Evolutionary conservation across 2,329 filamentous ascomycete species (phyloP).

Genomic region (Chaetomiaceae sp.): DNA sequence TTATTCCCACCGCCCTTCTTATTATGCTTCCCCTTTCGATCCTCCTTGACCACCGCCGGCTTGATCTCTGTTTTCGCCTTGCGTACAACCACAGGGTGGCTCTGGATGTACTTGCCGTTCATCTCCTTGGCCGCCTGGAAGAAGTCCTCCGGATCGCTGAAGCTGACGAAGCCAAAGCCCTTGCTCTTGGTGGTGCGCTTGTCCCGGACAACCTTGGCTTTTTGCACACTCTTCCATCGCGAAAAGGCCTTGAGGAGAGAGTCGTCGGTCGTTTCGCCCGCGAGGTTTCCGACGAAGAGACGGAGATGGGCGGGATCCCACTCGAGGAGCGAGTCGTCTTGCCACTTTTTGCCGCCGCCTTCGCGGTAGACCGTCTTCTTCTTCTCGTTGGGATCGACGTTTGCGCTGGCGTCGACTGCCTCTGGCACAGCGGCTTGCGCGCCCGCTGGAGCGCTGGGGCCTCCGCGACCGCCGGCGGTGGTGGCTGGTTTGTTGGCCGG

Average conservation of each 20-base stretch:
- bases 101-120: constrained; percentile 99
- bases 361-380: constrained; percentile 84
- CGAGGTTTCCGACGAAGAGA: constrained; percentile 93
- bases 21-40: constrained; percentile 49
- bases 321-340: constrained; percentile 80
- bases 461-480: constrained; percentile 29
- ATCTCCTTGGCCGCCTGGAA: constrained; percentile 96
- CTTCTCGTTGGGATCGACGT: constrained; percentile 47
- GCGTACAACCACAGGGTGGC: constrained; percentile 82
- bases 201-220: constrained; percentile 89
- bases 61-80: constrained; percentile 91
- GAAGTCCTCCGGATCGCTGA: constrained; percentile 91
- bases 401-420: constrained; percentile 34
- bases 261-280: constrained; percentile 95
- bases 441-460: constrained; percentile 26
- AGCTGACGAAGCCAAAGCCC: constrained; percentile 94
- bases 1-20: constrained; percentile 32
- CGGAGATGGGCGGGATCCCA: constrained; percentile 95
- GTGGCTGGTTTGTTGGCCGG: constrained; percentile 22
- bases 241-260: constrained; percentile 91
- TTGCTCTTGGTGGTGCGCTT: constrained; percentile 96
- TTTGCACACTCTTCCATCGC: constrained; percentile 81
- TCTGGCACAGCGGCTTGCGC: constrained; percentile 7
- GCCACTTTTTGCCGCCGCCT: constrained; percentile 90
- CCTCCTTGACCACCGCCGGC: constrained; percentile 63